Evolutionary conservation across 805 yeast genomes (phyloP).

Genomic region (Candida maris): DNA sequence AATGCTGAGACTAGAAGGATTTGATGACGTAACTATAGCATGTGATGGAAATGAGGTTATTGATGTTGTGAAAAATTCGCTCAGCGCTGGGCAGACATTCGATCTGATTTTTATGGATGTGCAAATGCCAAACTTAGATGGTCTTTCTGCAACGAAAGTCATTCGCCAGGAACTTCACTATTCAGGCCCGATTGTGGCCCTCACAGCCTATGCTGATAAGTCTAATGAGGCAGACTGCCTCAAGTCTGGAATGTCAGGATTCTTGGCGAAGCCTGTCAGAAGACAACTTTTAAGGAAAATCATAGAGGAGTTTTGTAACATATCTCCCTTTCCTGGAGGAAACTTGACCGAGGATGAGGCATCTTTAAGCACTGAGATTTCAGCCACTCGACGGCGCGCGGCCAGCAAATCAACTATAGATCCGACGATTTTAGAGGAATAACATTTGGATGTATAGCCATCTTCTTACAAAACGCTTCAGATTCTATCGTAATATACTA

Average conservation of each 20-base stretch:
- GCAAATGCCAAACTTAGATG: slow-evolving; percentile 95
- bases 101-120: slow-evolving; percentile 94
- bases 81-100: slow-evolving; percentile 40
- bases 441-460: too few relatives aligned
- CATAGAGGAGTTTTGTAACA: slow-evolving; percentile 41
- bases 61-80: slow-evolving; percentile 51
- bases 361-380: background rate
- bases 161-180: slow-evolving; percentile 63
- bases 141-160: slow-evolving; percentile 73
- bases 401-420: slow-evolving; percentile 4
- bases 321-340: slow-evolving; percentile 1
- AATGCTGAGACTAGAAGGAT: slow-evolving; percentile 84
- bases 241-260: slow-evolving; percentile 90
- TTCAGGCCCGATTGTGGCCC: slow-evolving; percentile 79
- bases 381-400: slow-evolving; percentile 2
- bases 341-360: slow-evolving; percentile 1
- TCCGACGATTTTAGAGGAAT: slow-evolving; percentile 16
- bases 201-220: slow-evolving; percentile 94
- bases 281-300: slow-evolving; percentile 63
- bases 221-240: slow-evolving; percentile 82
- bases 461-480: too few relatives aligned
- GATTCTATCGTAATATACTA: too few relatives aligned
- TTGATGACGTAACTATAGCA: slow-evolving; percentile 67
- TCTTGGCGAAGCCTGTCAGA: slow-evolving; percentile 83
- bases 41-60: slow-evolving; percentile 91